Percentiles rank a stretch among this genome's conserved stretches.
phyloP scores from a whole-genome alignment of 768 basidiomycete species.

The Xanthoconium stramineum region DNA sequence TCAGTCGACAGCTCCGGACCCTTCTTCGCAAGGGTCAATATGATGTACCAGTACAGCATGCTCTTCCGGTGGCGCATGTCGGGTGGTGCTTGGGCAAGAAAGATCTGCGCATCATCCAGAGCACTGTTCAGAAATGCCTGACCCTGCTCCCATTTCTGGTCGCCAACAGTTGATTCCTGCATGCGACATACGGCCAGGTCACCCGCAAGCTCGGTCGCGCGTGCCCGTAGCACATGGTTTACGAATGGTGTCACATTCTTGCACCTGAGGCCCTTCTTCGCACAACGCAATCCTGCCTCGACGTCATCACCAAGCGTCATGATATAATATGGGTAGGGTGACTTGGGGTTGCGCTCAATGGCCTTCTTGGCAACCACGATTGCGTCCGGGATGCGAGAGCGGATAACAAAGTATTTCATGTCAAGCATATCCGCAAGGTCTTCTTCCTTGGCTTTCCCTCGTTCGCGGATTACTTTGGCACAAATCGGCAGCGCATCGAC shows the following conservation, averaged over 20 bases:
- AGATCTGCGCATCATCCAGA: constrained; percentile 55
- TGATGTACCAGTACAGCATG: constrained; percentile 54
- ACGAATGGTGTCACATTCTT: constrained; percentile 53
- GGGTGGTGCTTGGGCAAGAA: constrained; percentile 52
- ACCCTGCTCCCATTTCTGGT: constrained; percentile 52
- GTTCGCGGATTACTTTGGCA: constrained; percentile 49
- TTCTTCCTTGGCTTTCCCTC: constrained; percentile 37
- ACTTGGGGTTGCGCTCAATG: constrained; percentile 50
- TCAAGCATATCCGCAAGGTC: constrained; percentile 62
- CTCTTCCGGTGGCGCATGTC: constrained; percentile 59
- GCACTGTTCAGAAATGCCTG: constrained; percentile 60
- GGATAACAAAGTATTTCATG: constrained; percentile 54
- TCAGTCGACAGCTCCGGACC: constrained; percentile 47
- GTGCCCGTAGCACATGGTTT: constrained; percentile 53
- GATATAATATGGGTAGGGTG: constrained; percentile 60
- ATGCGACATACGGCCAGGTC: constrained; percentile 48
- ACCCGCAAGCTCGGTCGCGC: constrained; percentile 58
- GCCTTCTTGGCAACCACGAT: constrained; percentile 41
- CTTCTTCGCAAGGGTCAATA: constrained; percentile 48
- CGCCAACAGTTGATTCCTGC: constrained; percentile 37
- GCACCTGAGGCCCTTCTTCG: constrained; percentile 65
- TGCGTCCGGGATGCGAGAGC: constrained; percentile 44
- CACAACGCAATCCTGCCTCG: constrained; percentile 49
- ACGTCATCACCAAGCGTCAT: constrained; percentile 48
- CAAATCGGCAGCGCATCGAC: constrained; percentile 55